Percentiles rank a stretch among this genome's conserved stretches.
These are phyloP conservation scores for Collybia mongolica DNA, from an alignment of 768 basidiomycete species.

Conservation along the genomic window DNA sequence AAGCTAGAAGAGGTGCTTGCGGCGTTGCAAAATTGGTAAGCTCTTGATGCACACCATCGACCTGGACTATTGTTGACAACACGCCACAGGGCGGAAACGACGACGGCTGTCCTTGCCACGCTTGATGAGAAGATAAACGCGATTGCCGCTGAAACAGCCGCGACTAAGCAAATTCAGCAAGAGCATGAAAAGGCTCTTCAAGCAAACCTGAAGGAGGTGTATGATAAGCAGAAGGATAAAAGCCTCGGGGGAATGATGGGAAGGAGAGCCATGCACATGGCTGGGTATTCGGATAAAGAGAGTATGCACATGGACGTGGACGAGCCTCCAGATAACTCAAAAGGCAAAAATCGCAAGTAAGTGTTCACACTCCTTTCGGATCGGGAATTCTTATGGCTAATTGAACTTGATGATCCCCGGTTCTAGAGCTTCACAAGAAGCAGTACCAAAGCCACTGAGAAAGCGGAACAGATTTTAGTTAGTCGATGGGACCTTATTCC, in stretches of 20 bases:
- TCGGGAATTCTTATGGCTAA: slow-evolving; percentile 1
- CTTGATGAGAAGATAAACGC: slow-evolving; percentile 68
- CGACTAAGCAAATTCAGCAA: slow-evolving; percentile 38
- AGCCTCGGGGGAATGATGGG: slow-evolving; percentile 28
- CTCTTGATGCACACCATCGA: not conserved
- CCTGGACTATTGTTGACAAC: slow-evolving; percentile 2
- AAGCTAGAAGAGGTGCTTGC: slow-evolving; percentile 58
- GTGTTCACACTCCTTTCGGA: slow-evolving; percentile 19
- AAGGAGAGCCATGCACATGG: slow-evolving; percentile 14
- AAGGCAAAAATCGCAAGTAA: slow-evolving; percentile 63
- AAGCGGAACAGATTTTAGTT: slow-evolving; percentile 58
- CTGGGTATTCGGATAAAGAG: slow-evolving; percentile 19
- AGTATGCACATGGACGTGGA: slow-evolving; percentile 65
- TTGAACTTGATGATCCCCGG: not conserved
- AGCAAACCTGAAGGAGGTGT: slow-evolving; percentile 55
- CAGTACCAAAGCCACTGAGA: slow-evolving; percentile 43
- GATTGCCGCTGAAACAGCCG: slow-evolving; percentile 44
- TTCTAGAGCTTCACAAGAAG: slow-evolving; percentile 39
- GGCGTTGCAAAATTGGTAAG: slow-evolving; percentile 69
- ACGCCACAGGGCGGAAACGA: slow-evolving; percentile 61
- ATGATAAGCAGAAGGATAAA: slow-evolving; percentile 63
- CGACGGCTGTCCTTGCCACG: slow-evolving; percentile 65
- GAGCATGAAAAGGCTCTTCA: slow-evolving; percentile 58
- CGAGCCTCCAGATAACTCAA: slow-evolving; percentile 45
- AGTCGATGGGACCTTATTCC: not conserved